Evolutionary conservation across 106 monocot genomes (phyloP).

Genomic region (Chionographis japonica): DNA sequence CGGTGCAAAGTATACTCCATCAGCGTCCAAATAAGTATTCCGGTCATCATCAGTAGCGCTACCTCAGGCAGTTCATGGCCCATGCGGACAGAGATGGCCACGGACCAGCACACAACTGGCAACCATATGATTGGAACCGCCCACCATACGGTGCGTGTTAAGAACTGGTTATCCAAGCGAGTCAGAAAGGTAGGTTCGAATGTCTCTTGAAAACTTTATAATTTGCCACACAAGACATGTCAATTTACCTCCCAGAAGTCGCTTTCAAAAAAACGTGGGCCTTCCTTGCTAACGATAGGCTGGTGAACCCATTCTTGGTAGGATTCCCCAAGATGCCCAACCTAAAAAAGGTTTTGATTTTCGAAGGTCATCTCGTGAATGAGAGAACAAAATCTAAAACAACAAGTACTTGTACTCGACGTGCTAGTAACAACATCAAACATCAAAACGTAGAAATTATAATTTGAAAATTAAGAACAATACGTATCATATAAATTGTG

Average conservation of each 20-base stretch:
- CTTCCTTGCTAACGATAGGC: constrained; percentile 80
- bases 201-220: neutral
- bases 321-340: constrained; percentile 73
- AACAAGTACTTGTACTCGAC: too few relatives aligned
- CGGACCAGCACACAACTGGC: constrained; percentile 61
- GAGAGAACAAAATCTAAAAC: too few relatives aligned
- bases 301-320: constrained; percentile 89
- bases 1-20: constrained; percentile 75
- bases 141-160: constrained; percentile 81
- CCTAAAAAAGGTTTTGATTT: constrained; percentile 25
- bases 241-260: constrained; percentile 57
- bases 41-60: constrained; percentile 31
- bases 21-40: constrained; percentile 66
- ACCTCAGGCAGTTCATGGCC: constrained; percentile 44
- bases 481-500: neutral
- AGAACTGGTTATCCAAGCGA: constrained; percentile 37
- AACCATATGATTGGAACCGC: constrained; percentile 78
- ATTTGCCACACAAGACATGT: too few relatives aligned
- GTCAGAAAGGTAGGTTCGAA: neutral
- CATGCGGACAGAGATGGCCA: constrained; percentile 35
- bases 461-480: neutral
- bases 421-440: too few relatives aligned
- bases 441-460: neutral
- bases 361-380: too few relatives aligned
- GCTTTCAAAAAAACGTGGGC: constrained; percentile 68